Evolutionary conservation across 768 basidiomycete species (phyloP), one percentile per base, ranked within the genome.

Genomic region (Mycena capillaripes): DNA sequence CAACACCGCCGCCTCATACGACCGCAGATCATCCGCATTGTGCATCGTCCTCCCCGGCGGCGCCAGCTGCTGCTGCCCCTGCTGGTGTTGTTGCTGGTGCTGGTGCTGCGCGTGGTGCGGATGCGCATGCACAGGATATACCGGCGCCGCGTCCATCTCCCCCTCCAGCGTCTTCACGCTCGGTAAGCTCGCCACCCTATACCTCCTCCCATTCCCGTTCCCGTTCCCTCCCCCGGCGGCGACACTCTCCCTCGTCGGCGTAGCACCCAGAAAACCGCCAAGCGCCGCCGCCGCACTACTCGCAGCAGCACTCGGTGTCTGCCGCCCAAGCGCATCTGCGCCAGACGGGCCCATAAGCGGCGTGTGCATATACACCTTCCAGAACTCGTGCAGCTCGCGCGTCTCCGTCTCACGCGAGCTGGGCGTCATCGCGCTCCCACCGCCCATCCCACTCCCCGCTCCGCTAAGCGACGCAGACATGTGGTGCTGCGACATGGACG

Each of bases 1-100:
- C 63, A 93, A 80, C 19, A 95, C 90, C 5, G 94, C 94, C 48
- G 92, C 92, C 77, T 94, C 92, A 69, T 95, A 95, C 67, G 89
- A 88, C 69, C 87, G 83, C 71, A 95, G 73, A 75, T 95, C 93
- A 17, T 95, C 93, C 50, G 84, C 77, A 44, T 84, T 82, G 62
- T 89, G 86, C 50, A 85, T 63, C 32, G 86, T 87, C 64, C 83
- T 82, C 23, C 34, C 34, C 46, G 81, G 66, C 71, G 70, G 30
- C 66, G 67, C 32, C 71, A 72, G 29, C 19, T 67, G 74, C n/a
- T 76, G 77, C 34, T 79, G 75, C 27, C 52, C 73, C 25, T 72
- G 75, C 11, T 69, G 57, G n/a, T n/a, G n/a, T n/a, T n/a, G n/a
- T n/a, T n/a, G n/a, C n/a, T n/a, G n/a, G 32, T 78, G 75, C 27